A percentile compares a stretch with the other conserved stretches of the same genome.
These are phyloP conservation scores for Domatiomyces globalis DNA, from an alignment of 2,329 filamentous ascomycete genomes.

Conservation along the genomic window DNA sequence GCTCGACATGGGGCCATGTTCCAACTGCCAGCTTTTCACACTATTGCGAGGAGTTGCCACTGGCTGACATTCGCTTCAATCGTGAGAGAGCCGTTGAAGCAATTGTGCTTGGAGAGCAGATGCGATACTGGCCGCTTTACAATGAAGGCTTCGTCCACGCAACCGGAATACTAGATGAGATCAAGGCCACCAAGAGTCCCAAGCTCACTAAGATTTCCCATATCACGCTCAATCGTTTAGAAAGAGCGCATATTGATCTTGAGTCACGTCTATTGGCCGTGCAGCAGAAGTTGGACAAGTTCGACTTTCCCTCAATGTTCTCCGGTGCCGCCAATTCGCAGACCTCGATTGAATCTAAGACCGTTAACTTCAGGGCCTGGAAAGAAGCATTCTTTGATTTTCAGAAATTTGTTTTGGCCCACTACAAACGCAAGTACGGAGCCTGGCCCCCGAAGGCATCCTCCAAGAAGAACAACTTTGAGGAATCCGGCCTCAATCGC, in stretches of 20 bases:
- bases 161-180: slow-evolving; percentile 65
- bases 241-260: slow-evolving; percentile 68
- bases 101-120: slow-evolving; percentile 73
- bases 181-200: slow-evolving; percentile 53
- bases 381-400: slow-evolving; percentile 58
- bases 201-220: slow-evolving; percentile 57
- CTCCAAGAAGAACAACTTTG: slow-evolving; percentile 81
- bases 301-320: slow-evolving; percentile 84
- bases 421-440: slow-evolving; percentile 56
- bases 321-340: slow-evolving; percentile 76
- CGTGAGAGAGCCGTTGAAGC: slow-evolving; percentile 81
- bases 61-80: slow-evolving; percentile 69
- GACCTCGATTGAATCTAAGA: slow-evolving; percentile 58
- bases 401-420: slow-evolving; percentile 55
- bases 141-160: slow-evolving; percentile 85
- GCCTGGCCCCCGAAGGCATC: slow-evolving; percentile 81
- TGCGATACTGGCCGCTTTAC: slow-evolving; percentile 71
- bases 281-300: slow-evolving; percentile 62
- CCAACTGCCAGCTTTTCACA: slow-evolving; percentile 36
- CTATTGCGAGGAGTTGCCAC: slow-evolving; percentile 60
- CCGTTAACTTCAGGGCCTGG: slow-evolving; percentile 76
- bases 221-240: slow-evolving; percentile 63
- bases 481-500: slow-evolving; percentile 74
- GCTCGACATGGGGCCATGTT: slow-evolving; percentile 49
- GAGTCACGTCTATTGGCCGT: slow-evolving; percentile 56